phyloP scores from a whole-genome alignment of 2,329 filamentous ascomycete genomes.

The Didymella glomerata region DNA sequence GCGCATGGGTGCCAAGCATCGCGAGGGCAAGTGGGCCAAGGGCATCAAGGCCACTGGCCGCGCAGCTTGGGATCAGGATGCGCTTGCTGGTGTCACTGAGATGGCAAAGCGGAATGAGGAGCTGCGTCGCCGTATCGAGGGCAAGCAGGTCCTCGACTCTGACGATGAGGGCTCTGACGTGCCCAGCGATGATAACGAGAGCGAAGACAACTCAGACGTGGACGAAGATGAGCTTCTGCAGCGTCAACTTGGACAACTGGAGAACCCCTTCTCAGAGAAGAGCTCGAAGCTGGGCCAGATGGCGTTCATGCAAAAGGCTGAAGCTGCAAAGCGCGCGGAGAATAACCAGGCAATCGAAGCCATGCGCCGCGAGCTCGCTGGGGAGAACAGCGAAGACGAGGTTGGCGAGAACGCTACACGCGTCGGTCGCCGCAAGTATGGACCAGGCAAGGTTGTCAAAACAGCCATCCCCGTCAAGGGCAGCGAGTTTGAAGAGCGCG shows the following conservation, averaged over 20 bases:
- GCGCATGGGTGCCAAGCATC: slow-evolving; percentile 83
- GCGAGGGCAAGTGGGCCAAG: slow-evolving; percentile 93
- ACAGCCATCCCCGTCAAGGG: slow-evolving; percentile 45
- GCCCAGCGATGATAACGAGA: slow-evolving; percentile 60
- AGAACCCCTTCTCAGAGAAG: slow-evolving; percentile 65
- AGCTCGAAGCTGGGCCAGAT: slow-evolving; percentile 76
- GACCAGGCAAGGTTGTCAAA: slow-evolving; percentile 55
- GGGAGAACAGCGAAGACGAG: slow-evolving; percentile 62
- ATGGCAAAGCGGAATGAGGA: slow-evolving; percentile 86
- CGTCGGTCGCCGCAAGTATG: slow-evolving; percentile 76
- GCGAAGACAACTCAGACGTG: slow-evolving; percentile 67
- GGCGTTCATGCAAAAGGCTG: slow-evolving; percentile 94
- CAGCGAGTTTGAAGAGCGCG: slow-evolving; percentile 70
- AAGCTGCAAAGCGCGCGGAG: slow-evolving; percentile 76
- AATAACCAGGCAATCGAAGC: slow-evolving; percentile 74
- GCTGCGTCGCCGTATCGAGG: slow-evolving; percentile 79
- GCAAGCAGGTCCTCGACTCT: slow-evolving; percentile 65
- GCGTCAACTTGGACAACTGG: slow-evolving; percentile 48
- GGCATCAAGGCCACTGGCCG: slow-evolving; percentile 79
- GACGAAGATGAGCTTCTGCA: slow-evolving; percentile 54
- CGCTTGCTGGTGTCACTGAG: slow-evolving; percentile 77
- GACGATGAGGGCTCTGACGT: slow-evolving; percentile 57
- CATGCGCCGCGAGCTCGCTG: slow-evolving; percentile 73
- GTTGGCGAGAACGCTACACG: slow-evolving; percentile 63
- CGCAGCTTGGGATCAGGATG: slow-evolving; percentile 88